These are phyloP conservation scores for Murraya koenigii DNA, from an alignment of 345 rosid species.

Conservation along the genomic window DNA sequence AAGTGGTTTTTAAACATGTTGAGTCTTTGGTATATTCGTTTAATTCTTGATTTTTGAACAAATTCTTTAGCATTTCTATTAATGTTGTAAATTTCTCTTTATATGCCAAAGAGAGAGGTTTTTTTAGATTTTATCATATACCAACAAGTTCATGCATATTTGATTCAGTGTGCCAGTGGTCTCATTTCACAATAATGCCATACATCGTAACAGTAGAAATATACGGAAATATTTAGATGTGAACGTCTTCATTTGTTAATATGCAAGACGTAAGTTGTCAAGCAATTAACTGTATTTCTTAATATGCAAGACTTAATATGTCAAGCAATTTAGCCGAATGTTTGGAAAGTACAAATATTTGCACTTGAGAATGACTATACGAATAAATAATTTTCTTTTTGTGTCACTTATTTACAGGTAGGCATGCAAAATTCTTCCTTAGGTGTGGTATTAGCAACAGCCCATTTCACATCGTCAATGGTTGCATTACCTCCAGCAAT, in stretches of 20 bases:
- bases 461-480: conserved; percentile 59
- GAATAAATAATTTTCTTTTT: not conserved
- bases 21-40: not conserved
- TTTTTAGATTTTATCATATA: no score
- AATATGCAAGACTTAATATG: not conserved
- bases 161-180: not conserved
- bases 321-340: not conserved
- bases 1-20: not conserved
- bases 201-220: not conserved
- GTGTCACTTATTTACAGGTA: conserved; percentile 30
- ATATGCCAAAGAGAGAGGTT: no score
- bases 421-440: conserved; percentile 77
- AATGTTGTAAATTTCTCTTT: no score
- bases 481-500: conserved; percentile 57
- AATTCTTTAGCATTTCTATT: no score
- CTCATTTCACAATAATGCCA: not conserved
- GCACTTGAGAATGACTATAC: not conserved
- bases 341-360: not conserved
- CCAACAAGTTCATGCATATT: not conserved
- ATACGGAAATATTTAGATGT: not conserved
- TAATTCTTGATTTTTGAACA: not conserved
- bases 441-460: conserved; percentile 61
- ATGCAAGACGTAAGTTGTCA: not conserved
- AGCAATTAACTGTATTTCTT: not conserved
- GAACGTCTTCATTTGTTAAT: not conserved